Base-by-base conservation (phyloP, 2,329 filamentous ascomycete genomes). In the Dothistroma septosporum region DNA sequence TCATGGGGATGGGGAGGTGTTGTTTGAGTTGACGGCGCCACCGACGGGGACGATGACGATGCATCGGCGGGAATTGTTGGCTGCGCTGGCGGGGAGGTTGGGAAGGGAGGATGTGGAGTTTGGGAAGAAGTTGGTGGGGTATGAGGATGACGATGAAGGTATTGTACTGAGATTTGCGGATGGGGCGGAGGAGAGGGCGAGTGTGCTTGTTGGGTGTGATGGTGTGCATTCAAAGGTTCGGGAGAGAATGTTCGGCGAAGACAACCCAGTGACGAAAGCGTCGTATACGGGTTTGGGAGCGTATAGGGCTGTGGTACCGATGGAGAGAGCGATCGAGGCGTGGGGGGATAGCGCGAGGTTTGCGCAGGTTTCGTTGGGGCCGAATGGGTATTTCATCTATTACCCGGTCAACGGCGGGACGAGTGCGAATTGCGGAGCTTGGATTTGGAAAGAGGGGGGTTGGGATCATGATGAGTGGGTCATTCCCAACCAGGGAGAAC, bases 241-340 rank as follows among this genome's bases (percentile, higher is more conserved):
- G 7, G 70, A 79, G 32, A 69, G 82, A 10, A 72, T 89, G 21
- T 75, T 87, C 5, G 83, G 82, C 0, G 68, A 76, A 1, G 71
- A 76, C 21, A 71, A 79, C 58, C 76, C 79, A 0, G 75, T 79
- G 4, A 73, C 78, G 0, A 71, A 76, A 33, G 76, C 85, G 0
- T 70, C 75, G 0, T 88, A 84, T 68, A 80, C 79, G 0, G 76
- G 81, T 28, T 83, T 84, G 58, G 83, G 83, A 69, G 86, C 82
- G 28, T 89, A 86, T 72, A 78, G 87, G 6, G 82, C 82, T 0
- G 71, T 89, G 1, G 75, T 88, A 1, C 82, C 85, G 0, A 87
- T 87, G 78, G 74, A 78, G 0, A 71, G 79, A 16, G 85, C 83
- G 0, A 70, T 76, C 0, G 58, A 64, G 21, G 60, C 64, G 1